Base-by-base conservation (phyloP, 805 yeast species). In the Wickerhamomyces kurtzmanii region DNA sequence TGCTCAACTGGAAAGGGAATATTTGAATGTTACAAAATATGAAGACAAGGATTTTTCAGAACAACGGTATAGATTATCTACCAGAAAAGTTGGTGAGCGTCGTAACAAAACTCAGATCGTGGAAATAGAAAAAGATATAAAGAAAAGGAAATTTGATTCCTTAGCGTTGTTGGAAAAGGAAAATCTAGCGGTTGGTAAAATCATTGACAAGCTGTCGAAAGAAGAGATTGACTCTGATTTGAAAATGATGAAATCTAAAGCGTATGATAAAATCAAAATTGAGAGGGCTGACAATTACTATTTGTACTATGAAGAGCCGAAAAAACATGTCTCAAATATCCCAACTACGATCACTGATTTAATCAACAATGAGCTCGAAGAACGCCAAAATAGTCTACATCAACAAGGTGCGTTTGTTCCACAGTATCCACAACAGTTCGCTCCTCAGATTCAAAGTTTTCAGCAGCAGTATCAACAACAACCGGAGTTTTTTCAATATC, bases 291-390 rank as follows among this genome's bases (percentile, higher is more conserved):
- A 45, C 22, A 40, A 41, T 3, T 37, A 43, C 24, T 33, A 41
- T 23, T 21, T 36, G 8, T 42, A 38, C 18, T 15, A 32, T 27
- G 45, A 41, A 24, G 37, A 37, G 21, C 43, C 43, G 6, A 10
- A 32, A 6, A 38, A 40, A 24, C 36, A 32, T 22, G 21, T 12
- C 4, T 5, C n/a, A 7, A 4, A 28, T 3, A 32, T 33, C 3
- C 43, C 45, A 14, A 39, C 49, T 9, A 45, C 51, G 20, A 39
- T 43, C 43, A 45, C 51, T 6, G 51, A 45, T 18, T 23, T 45
- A 13, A 47, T 45, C n/a, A 45, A 45, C 30, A 22, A 24, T 10
- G 46, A 42, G 24, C 24, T 45, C 19, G 45, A 37, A 23, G 39
- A 38, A 14, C 36, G 33, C n/a, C n/a, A n/a, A n/a, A n/a, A n/a